These are phyloP conservation scores for Backusella australiensis DNA, from an alignment of 192 early-diverging fungal species.

Conservation along the genomic window DNA sequence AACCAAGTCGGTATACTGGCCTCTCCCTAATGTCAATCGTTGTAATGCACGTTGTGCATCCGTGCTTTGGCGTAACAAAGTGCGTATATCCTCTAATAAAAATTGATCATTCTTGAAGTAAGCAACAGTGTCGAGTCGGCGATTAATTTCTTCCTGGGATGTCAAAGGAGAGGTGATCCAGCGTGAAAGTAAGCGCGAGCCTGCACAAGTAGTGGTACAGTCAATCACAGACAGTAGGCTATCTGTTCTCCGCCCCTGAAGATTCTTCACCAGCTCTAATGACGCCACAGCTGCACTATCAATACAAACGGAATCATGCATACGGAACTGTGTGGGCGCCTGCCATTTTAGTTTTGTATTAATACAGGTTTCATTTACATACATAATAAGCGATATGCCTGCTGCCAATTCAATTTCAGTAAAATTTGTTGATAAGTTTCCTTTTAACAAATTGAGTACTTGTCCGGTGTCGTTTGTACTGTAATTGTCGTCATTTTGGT, in stretches of 20 bases:
- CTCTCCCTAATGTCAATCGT: slow-evolving; percentile 64
- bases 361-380: slow-evolving; percentile 73
- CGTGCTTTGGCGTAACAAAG: slow-evolving; percentile 50
- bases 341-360: slow-evolving; percentile 60
- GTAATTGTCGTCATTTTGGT: slow-evolving; percentile 1
- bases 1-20: slow-evolving; percentile 60
- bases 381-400: slow-evolving; percentile 60
- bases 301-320: slow-evolving; percentile 66
- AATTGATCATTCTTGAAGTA: slow-evolving; percentile 59
- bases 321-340: slow-evolving; percentile 54
- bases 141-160: slow-evolving; percentile 58
- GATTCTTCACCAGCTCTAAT: slow-evolving; percentile 69
- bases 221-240: slow-evolving; percentile 74
- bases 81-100: slow-evolving; percentile 50
- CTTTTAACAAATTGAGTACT: not conserved
- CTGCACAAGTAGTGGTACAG: slow-evolving; percentile 77
- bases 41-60: slow-evolving; percentile 71
- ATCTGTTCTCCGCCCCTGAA: slow-evolving; percentile 48
- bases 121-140: slow-evolving; percentile 71
- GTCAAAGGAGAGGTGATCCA: slow-evolving; percentile 75
- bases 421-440: not conserved
- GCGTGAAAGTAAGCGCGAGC: slow-evolving; percentile 66
- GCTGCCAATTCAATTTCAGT: slow-evolving; percentile 24
- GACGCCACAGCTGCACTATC: slow-evolving; percentile 77
- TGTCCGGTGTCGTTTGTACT: not conserved